These are phyloP conservation scores for Aspergillus sparsus DNA, from an alignment of 495 filamentous ascomycete species.

Conservation along the genomic window DNA sequence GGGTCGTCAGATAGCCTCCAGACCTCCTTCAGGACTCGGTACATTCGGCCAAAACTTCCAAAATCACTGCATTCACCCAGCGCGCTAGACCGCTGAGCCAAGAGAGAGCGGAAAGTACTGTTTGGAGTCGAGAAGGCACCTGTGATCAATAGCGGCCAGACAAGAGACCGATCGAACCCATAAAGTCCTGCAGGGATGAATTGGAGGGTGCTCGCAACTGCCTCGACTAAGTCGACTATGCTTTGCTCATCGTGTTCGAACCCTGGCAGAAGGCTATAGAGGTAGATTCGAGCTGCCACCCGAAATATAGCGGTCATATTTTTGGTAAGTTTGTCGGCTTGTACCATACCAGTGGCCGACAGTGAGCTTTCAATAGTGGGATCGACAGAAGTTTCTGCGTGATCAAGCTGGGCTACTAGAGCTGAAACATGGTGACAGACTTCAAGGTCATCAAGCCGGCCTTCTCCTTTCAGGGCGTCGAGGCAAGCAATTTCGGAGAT, in stretches of 20 bases:
- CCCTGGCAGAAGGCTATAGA: conserved; percentile 85
- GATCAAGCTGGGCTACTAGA: conserved; percentile 74
- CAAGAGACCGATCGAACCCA: conserved; percentile 85
- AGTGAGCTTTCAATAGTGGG: conserved; percentile 51
- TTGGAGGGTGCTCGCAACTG: conserved; percentile 65
- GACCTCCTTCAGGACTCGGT: conserved; percentile 71
- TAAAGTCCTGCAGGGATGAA: conserved; percentile 75
- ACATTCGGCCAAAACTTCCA: conserved; percentile 83
- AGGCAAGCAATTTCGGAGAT: conserved; percentile 97
- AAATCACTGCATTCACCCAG: conserved; percentile 74
- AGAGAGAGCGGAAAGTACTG: conserved; percentile 71
- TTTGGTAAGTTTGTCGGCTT: conserved; percentile 72
- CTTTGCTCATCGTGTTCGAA: conserved; percentile 66
- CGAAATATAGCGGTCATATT: conserved; percentile 89
- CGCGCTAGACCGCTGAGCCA: conserved; percentile 64
- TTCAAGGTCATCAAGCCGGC: conserved; percentile 69
- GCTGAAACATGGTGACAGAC: conserved; percentile 78
- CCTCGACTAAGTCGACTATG: conserved; percentile 68
- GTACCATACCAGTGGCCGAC: conserved; percentile 64
- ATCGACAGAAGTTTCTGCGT: conserved; percentile 68
- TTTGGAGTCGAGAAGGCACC: conserved; percentile 67
- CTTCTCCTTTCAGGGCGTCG: conserved; percentile 77
- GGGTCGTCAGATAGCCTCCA: conserved; percentile 70
- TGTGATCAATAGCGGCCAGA: conserved; percentile 86
- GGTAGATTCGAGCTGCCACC: conserved; percentile 86